Conservation (phyloP, 2,329 filamentous ascomycete genomes). For the Ophiostoma montium region DNA sequence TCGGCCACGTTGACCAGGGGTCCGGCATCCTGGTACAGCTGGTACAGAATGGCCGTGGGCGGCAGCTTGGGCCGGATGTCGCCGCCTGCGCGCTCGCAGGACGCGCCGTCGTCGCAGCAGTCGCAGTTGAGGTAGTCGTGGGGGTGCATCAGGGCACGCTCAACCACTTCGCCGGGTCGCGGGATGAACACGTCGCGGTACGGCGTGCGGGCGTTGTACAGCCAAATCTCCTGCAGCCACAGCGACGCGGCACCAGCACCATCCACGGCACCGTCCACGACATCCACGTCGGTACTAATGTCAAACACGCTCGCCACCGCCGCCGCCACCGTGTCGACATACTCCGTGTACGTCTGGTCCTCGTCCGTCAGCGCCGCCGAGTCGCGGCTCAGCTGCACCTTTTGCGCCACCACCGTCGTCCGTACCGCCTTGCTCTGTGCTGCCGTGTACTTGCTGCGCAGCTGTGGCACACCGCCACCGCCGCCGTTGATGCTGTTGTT, state of each 20-base stretch:
- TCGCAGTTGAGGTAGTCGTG: conserved; percentile 65
- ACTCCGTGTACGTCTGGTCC: conserved; percentile 54
- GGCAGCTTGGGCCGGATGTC: conserved; percentile 49
- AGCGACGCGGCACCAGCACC: too few species aligned
- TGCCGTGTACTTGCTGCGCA: conserved; percentile 64
- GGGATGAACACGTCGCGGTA: conserved; percentile 64
- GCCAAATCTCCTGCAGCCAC: conserved; percentile 57
- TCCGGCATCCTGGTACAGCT: conserved; percentile 65
- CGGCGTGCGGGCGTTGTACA: conserved; percentile 59
- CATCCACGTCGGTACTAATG: conserved; percentile 23
- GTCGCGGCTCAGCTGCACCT: conserved; percentile 66
- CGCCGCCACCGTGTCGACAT: conserved; percentile 44
- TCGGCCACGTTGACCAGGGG: conserved; percentile 66
- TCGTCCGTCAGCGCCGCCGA: conserved; percentile 55
- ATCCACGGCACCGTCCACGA: too few species aligned
- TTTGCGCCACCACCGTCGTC: conserved; percentile 68
- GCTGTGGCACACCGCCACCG: conserved; percentile 14
- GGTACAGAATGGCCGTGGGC: conserved; percentile 60
- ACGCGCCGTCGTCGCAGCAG: conserved; percentile 37
- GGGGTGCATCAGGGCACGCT: conserved; percentile 56
- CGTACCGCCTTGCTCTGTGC: conserved; percentile 55
- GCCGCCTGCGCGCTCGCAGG: conserved; percentile 21
- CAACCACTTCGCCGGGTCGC: conserved; percentile 53
- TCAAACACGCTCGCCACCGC: conserved; percentile 27
- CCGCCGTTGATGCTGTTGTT: too few species aligned